phyloP scores from a whole-genome alignment of 805 yeast genomes.

The Torulaspora microellipsoides region DNA sequence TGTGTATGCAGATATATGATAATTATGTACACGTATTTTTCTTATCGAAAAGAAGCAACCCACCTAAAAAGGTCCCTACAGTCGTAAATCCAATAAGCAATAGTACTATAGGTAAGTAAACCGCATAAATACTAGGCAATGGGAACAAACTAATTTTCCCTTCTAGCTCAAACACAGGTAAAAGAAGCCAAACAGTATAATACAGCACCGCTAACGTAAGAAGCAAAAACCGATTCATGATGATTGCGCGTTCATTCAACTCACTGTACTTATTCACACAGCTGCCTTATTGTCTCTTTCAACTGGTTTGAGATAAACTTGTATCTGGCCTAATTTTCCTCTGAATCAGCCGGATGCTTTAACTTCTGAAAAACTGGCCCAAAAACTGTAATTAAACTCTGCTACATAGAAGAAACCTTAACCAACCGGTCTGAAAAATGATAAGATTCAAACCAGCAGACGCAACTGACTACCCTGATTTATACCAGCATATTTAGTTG shows the following conservation, averaged over 20 bases:
- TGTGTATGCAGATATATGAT: background rate
- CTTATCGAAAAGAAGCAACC: conserved; percentile 13
- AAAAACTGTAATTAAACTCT: background rate
- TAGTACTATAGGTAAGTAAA: conserved; percentile 29
- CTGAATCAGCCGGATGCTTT: background rate
- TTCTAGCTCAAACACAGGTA: conserved; percentile 32
- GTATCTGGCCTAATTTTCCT: no score
- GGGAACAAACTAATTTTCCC: conserved; percentile 23
- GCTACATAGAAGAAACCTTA: no score
- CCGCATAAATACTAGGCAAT: conserved; percentile 29
- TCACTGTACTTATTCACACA: background rate
- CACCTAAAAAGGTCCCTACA: conserved; percentile 29
- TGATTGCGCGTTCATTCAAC: background rate
- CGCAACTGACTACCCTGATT: no score
- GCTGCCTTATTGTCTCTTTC: background rate
- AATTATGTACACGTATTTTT: background rate
- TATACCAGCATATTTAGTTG: no score
- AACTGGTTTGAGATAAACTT: no score
- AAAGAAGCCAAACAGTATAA: conserved; percentile 29
- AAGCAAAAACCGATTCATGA: conserved; percentile 26
- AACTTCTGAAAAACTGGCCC: background rate
- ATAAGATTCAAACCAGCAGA: no score
- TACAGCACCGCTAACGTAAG: conserved; percentile 22
- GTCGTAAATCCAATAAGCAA: conserved; percentile 25
- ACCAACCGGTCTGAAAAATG: no score